Evolutionary conservation across 768 basidiomycete genomes (phyloP).

Genomic region (Leccinum truebloodii): DNA sequence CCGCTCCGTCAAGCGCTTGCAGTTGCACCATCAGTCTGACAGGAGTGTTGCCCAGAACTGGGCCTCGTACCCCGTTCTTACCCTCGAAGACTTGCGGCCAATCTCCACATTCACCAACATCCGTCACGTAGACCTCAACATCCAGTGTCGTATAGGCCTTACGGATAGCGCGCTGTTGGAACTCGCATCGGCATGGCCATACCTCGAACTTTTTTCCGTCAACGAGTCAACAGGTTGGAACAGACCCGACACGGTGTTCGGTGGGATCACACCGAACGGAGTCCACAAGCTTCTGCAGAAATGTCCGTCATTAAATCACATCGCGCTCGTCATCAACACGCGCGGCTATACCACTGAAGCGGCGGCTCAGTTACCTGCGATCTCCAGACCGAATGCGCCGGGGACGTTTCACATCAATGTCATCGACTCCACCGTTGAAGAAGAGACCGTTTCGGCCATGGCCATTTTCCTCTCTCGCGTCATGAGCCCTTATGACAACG

Average conservation of each 20-base stretch:
- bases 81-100: neutral
- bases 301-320: neutral
- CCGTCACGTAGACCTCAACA: neutral
- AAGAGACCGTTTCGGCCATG: neutral
- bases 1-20: neutral
- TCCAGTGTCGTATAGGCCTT: neutral
- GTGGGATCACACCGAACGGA: neutral
- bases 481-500: neutral
- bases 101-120: neutral
- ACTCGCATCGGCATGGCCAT: neutral
- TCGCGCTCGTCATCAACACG: neutral
- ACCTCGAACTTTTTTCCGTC: neutral
- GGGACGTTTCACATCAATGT: neutral
- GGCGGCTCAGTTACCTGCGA: neutral
- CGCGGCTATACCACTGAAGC: neutral
- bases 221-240: neutral
- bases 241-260: neutral
- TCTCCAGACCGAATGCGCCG: neutral
- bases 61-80: neutral
- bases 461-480: neutral
- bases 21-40: neutral
- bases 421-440: neutral
- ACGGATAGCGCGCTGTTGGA: neutral
- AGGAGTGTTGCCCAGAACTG: neutral
- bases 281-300: neutral